These are phyloP conservation scores for Balakata baccata DNA, from an alignment of 345 rosid species.

Conservation along the genomic window DNA sequence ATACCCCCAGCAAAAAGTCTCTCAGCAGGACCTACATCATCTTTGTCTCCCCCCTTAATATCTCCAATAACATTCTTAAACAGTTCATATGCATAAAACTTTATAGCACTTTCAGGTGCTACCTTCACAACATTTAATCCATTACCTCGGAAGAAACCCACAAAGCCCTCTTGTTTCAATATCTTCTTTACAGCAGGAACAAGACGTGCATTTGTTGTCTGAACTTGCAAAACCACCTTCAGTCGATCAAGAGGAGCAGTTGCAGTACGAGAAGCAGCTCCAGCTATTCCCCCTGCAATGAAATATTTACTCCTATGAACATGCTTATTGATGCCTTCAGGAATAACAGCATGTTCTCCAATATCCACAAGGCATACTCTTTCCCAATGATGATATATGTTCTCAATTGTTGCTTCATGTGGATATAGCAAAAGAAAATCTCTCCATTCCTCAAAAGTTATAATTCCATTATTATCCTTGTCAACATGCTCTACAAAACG, in stretches of 20 bases:
- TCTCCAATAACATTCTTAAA: conserved; percentile 57
- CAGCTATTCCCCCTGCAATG: conserved; percentile 89
- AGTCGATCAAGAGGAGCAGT: conserved; percentile 91
- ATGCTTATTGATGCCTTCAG: conserved; percentile 76
- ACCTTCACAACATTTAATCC: conserved; percentile 84
- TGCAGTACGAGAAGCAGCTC: conserved; percentile 82
- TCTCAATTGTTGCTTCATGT: conserved; percentile 92
- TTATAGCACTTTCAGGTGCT: conserved; percentile 91
- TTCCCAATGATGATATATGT: conserved; percentile 82
- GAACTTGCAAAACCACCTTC: conserved; percentile 81
- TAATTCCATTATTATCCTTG: conserved; percentile 85
- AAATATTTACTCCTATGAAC: conserved; percentile 71
- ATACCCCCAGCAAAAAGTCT: conserved; percentile 77
- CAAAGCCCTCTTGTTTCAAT: conserved; percentile 58
- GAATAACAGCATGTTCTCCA: conserved; percentile 85
- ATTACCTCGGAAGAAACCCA: conserved; percentile 74
- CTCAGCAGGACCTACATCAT: conserved; percentile 55
- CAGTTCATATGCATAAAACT: conserved; percentile 72
- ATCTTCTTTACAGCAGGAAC: conserved; percentile 64
- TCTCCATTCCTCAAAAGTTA: conserved; percentile 92
- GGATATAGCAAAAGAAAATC: conserved; percentile 88
- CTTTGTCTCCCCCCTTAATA: conserved; percentile 47
- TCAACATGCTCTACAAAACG: conserved; percentile 88
- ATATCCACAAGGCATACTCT: conserved; percentile 85
- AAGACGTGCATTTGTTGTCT: conserved; percentile 54